phyloP scores from a whole-genome alignment of 106 monocot genomes.

The Allium sativum region DNA sequence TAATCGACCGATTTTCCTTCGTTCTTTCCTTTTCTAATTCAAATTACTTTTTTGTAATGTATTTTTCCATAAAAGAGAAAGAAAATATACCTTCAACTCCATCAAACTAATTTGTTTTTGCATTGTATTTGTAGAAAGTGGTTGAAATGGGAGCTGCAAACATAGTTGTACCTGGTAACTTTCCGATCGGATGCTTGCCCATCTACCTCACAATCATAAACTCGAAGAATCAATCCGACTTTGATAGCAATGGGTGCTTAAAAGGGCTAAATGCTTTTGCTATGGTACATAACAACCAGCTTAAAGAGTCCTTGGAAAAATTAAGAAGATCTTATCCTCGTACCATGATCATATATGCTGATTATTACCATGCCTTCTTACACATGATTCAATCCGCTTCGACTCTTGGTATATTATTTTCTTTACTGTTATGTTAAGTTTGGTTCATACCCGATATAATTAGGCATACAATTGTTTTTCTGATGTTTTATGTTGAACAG shows the following conservation, averaged over 20 bases:
- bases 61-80: too few species aligned
- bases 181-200: conserved; percentile 21
- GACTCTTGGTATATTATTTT: neutral
- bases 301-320: neutral
- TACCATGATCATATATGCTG: conserved; percentile 5
- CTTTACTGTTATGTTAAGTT: too few species aligned
- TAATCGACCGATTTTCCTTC: neutral
- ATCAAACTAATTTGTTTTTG: neutral
- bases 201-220: neutral
- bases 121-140: conserved; percentile 7
- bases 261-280: conserved; percentile 7
- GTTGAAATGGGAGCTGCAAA: conserved; percentile 12
- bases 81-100: too few species aligned
- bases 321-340: neutral
- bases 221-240: neutral
- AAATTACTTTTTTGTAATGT: neutral
- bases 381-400: conserved; percentile 2
- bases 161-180: conserved; percentile 20
- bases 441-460: too few species aligned
- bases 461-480: too few species aligned
- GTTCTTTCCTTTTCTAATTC: neutral
- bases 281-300: neutral
- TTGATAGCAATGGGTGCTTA: conserved; percentile 2
- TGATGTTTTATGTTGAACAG: neutral
- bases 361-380: conserved; percentile 11